Evolutionary conservation across 345 rosid genomes (phyloP).

Genomic region (Salix koriyanagi): DNA sequence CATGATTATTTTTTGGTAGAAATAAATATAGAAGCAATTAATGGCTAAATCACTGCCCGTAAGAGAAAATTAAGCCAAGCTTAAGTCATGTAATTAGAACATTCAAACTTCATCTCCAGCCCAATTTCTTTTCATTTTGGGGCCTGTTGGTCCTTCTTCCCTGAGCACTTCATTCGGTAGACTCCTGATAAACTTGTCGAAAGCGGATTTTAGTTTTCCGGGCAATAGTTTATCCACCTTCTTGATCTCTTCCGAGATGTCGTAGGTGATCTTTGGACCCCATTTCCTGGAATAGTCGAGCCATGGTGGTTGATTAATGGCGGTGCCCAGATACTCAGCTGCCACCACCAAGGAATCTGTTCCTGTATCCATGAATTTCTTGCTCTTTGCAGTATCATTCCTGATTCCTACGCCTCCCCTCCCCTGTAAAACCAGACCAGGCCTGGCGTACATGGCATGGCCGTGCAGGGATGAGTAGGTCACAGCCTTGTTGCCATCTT

Average conservation of each 20-base stretch:
- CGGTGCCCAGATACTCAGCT: conserved; percentile 48
- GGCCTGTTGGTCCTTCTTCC: conserved; percentile 88
- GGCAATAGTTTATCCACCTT: conserved; percentile 44
- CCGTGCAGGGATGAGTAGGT: conserved; percentile 66
- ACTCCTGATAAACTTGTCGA: conserved; percentile 38
- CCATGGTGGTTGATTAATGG: conserved; percentile 54
- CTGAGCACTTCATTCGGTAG: conserved; percentile 59
- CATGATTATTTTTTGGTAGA: not conserved
- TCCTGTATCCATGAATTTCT: conserved; percentile 43
- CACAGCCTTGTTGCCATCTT: conserved; percentile 49
- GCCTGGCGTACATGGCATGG: conserved; percentile 71
- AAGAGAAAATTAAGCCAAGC: not conserved
- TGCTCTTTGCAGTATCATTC: conserved; percentile 69
- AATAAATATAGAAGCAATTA: not conserved
- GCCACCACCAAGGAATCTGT: conserved; percentile 38
- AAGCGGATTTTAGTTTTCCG: conserved; percentile 43
- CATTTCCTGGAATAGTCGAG: conserved; percentile 59
- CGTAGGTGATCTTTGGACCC: conserved; percentile 71
- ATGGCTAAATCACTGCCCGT: not conserved
- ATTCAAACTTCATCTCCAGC: conserved; percentile 1
- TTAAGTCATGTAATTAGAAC: not conserved
- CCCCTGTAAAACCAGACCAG: conserved; percentile 81
- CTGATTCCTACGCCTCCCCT: conserved; percentile 52
- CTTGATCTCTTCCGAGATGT: conserved; percentile 35
- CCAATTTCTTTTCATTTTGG: conserved; percentile 66